These are phyloP conservation scores for Chalciporus pseudorubinellus DNA, from an alignment of 768 basidiomycete species.

Conservation along the genomic window DNA sequence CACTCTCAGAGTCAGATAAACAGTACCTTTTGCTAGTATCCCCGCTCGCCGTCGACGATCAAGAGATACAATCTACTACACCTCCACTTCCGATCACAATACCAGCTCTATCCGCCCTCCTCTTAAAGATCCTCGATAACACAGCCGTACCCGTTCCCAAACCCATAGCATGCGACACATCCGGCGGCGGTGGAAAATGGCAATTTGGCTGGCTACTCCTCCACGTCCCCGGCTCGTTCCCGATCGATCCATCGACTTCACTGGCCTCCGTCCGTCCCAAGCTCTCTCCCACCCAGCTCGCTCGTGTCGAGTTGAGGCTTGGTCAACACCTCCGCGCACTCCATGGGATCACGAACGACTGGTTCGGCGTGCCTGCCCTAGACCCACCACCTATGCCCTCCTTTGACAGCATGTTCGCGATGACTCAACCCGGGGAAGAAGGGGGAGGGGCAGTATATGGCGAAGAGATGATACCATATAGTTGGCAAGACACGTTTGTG, in stretches of 20 bases:
- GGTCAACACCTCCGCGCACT: slow-evolving; percentile 60
- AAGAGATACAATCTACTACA: background rate
- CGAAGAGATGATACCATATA: slow-evolving; percentile 41
- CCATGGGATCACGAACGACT: slow-evolving; percentile 76
- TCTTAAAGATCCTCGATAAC: slow-evolving; percentile 39
- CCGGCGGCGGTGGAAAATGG: slow-evolving; percentile 25
- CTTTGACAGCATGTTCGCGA: slow-evolving; percentile 9
- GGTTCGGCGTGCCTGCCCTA: slow-evolving; percentile 53
- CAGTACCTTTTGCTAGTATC: slow-evolving; percentile 30
- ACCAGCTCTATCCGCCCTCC: slow-evolving; percentile 38
- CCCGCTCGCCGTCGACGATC: slow-evolving; percentile 11
- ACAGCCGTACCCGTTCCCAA: slow-evolving; percentile 52
- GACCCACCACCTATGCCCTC: slow-evolving; percentile 33
- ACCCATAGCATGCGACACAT: slow-evolving; percentile 46
- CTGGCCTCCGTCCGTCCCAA: slow-evolving; percentile 36
- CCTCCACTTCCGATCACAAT: slow-evolving; percentile 23
- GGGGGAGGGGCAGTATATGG: slow-evolving; percentile 6
- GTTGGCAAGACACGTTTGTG: slow-evolving; percentile 78
- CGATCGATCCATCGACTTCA: slow-evolving; percentile 32
- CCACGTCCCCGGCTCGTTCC: slow-evolving; percentile 35
- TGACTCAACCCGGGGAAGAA: slow-evolving; percentile 1
- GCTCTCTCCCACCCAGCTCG: slow-evolving; percentile 37
- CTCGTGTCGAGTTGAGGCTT: slow-evolving; percentile 56
- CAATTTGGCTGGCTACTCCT: slow-evolving; percentile 28
- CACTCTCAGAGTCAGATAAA: slow-evolving; percentile 16